Evolutionary conservation across 2,329 filamentous ascomycete genomes (phyloP).

Genomic region (Alternaria viburni): DNA sequence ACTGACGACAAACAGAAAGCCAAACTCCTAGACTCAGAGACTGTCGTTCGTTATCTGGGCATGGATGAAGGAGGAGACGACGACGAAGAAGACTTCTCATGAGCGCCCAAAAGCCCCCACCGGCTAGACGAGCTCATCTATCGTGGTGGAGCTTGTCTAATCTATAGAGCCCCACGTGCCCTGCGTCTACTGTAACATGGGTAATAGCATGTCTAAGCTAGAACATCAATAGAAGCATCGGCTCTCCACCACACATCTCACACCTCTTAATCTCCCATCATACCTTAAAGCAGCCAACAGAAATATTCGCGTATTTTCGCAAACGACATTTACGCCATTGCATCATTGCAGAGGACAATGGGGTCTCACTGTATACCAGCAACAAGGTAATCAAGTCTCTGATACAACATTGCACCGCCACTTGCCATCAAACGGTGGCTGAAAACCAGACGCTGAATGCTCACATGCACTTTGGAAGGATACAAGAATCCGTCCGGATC

Average conservation of each 20-base stretch:
- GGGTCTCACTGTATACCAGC: too few species aligned
- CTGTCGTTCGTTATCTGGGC: slow-evolving; percentile 44
- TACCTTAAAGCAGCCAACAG: not conserved
- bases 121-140: slow-evolving; percentile 17
- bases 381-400: too few species aligned
- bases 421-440: too few species aligned
- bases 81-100: slow-evolving; percentile 43
- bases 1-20: slow-evolving; percentile 39
- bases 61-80: slow-evolving; percentile 28
- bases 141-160: slow-evolving; percentile 18
- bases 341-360: too few species aligned
- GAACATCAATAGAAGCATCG: slow-evolving; percentile 23
- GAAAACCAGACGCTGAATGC: too few species aligned
- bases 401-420: too few species aligned
- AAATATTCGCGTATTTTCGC: not conserved
- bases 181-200: slow-evolving; percentile 8
- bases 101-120: slow-evolving; percentile 19
- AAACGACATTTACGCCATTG: too few species aligned
- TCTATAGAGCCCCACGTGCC: slow-evolving; percentile 17
- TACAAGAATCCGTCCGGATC: too few species aligned
- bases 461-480: too few species aligned
- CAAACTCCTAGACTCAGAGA: slow-evolving; percentile 38
- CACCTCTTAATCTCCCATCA: not conserved
- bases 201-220: slow-evolving; percentile 15
- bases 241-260: slow-evolving; percentile 14